These are phyloP conservation scores for Glycyrrhiza uralensis DNA, from an alignment of 306 rosid species.

Conservation along the genomic window DNA sequence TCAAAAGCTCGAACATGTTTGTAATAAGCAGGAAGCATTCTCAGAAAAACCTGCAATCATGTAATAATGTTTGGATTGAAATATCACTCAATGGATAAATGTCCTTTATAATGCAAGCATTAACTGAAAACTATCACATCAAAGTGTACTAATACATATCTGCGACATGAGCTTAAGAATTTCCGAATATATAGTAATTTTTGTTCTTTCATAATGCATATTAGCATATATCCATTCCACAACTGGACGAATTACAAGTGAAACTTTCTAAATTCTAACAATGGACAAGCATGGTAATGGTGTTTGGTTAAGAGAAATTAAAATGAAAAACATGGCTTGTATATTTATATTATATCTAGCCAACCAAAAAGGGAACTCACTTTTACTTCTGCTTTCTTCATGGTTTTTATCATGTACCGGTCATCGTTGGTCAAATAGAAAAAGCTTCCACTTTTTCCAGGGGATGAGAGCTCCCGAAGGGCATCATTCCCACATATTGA, in stretches of 20 bases:
- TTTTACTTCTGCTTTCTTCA: conserved; percentile 94
- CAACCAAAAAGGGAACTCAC: conserved; percentile 46
- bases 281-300: not conserved
- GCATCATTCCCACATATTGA: conserved; percentile 95
- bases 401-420: conserved; percentile 93
- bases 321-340: not conserved
- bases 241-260: not conserved
- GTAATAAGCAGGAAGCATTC: conserved; percentile 96
- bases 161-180: not conserved
- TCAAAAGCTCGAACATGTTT: conserved; percentile 83
- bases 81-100: conserved; percentile 8
- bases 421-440: conserved; percentile 91
- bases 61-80: conserved; percentile 19
- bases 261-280: conserved; percentile 7
- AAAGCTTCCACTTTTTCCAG: conserved; percentile 98
- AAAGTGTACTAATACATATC: not conserved
- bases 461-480: conserved; percentile 89
- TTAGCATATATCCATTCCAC: not conserved
- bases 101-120: not conserved
- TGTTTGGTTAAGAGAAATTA: not conserved
- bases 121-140: not conserved
- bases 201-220: not conserved
- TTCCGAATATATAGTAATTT: not conserved
- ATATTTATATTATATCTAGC: not conserved
- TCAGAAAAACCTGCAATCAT: conserved; percentile 65